Conservation (phyloP, 169 alveolate genomes). For the Theileria parva region DNA sequence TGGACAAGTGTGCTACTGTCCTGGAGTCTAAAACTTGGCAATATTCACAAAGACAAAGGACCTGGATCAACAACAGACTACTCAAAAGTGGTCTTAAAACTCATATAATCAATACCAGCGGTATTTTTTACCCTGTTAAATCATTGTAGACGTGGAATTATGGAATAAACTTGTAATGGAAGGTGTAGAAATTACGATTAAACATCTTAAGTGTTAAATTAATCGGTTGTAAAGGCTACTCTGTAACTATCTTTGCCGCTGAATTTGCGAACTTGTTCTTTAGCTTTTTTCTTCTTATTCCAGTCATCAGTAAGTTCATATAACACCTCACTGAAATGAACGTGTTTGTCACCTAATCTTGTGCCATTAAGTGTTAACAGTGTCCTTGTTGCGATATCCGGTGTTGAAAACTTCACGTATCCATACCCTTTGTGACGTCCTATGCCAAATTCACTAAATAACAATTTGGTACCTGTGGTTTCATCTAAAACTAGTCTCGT, state of each 20-base stretch:
- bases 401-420: conserved; percentile 68
- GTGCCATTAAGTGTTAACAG: conserved; percentile 71
- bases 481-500: conserved; percentile 49
- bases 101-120: conserved; percentile 37
- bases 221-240: conserved; percentile 39
- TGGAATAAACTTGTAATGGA: conserved; percentile 16
- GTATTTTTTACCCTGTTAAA: conserved; percentile 3
- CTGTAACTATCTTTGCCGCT: conserved; percentile 36
- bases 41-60: conserved; percentile 71
- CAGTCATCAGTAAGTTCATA: conserved; percentile 14
- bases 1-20: conserved; percentile 52
- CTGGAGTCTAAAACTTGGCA: conserved; percentile 71
- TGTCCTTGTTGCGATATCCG: conserved; percentile 74
- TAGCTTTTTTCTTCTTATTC: conserved; percentile 15
- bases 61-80: conserved; percentile 74
- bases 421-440: conserved; percentile 78
- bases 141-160: not conserved
- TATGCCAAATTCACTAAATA: conserved; percentile 10
- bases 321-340: conserved; percentile 64
- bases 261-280: not conserved
- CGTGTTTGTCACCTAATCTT: conserved; percentile 68
- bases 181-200: not conserved
- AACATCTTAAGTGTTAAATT: not conserved
- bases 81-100: conserved; percentile 23
- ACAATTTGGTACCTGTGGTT: conserved; percentile 36